Base-by-base conservation (phyloP, 2,329 filamentous ascomycete genomes). In the Trichoderma afroharzianum region DNA sequence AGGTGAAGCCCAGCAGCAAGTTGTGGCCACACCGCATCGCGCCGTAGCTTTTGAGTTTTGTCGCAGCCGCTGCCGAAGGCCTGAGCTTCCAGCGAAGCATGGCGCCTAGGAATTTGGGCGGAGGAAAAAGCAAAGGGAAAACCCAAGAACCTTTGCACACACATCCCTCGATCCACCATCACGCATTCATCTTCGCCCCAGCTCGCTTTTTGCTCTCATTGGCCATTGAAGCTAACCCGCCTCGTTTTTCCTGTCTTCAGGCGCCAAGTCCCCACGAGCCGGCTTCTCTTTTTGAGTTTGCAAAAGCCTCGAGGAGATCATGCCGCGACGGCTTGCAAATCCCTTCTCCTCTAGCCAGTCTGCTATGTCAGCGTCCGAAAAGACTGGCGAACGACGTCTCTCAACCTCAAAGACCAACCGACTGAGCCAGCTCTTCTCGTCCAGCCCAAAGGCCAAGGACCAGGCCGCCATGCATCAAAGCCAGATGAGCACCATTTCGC, bases 391-490 rank as follows among this genome's bases (percentile, higher is more conserved):
- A 80, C 85, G 88, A 80, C 85, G 88, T 80, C 83, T 86, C 69
- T 91, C 89, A 57, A 85, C 86, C 75, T 88, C 88, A 77, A 94
- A 93, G 82, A 88, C 89, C 80, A 94, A 91, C 81, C 92, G 93
- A 79, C 88, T 97, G 76, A 90, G 90, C 75, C 91, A 94, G 79
- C 89, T 97, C 83, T 97, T 97, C 82, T 93, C 92, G 72, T 89
- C 90, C 67, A 92, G 92, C 64, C 91, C 92, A 75, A 95, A 94
- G 84, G 85, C 88, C 75, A 94, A 92, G 82, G 86, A 91, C 73
- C 87, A 90, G 76, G 84, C 92, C 78, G 86, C 88, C 73, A 89
- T 91, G 78, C 89, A 92, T 79, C 89, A 92, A 75, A 80, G 85
- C 76, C 80, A 81, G 72, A 70, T 74, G 71, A 87, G 88, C 71